These are phyloP conservation scores for Eucalyptus cloeziana DNA, from an alignment of 345 rosid genomes.

Conservation along the genomic window DNA sequence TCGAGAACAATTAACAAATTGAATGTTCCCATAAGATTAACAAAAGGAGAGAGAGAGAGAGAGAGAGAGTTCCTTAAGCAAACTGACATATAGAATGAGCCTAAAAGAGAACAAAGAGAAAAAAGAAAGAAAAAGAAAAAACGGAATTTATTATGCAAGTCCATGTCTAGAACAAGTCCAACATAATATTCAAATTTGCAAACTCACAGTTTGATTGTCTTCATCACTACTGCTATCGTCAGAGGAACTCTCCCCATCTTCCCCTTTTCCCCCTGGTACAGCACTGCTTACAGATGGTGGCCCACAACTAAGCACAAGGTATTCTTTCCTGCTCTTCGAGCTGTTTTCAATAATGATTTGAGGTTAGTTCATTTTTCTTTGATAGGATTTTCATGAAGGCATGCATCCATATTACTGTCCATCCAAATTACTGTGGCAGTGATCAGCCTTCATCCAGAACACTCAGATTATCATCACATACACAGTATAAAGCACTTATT, in stretches of 20 bases:
- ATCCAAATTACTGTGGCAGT: background rate
- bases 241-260: slow-evolving; percentile 44
- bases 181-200: background rate
- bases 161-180: background rate
- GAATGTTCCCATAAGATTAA: background rate
- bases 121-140: background rate
- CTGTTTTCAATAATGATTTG: slow-evolving; percentile 13
- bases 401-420: background rate
- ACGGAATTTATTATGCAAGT: background rate
- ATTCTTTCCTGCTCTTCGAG: slow-evolving; percentile 77
- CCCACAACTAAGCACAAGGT: slow-evolving; percentile 77
- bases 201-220: slow-evolving; percentile 43
- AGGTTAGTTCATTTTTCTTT: background rate
- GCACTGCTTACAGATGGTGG: slow-evolving; percentile 40
- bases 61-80: background rate
- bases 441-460: background rate
- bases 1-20: background rate
- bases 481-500: background rate
- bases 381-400: background rate
- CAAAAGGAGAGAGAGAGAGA: background rate
- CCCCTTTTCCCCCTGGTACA: slow-evolving; percentile 34
- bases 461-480: background rate
- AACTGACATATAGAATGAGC: background rate
- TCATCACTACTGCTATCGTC: slow-evolving; percentile 62
- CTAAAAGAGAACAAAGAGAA: background rate